A percentile compares a stretch with the other conserved stretches of the same genome.
These are phyloP conservation scores for Pistacia integerrima DNA, from an alignment of 345 rosid species.

Conservation along the genomic window DNA sequence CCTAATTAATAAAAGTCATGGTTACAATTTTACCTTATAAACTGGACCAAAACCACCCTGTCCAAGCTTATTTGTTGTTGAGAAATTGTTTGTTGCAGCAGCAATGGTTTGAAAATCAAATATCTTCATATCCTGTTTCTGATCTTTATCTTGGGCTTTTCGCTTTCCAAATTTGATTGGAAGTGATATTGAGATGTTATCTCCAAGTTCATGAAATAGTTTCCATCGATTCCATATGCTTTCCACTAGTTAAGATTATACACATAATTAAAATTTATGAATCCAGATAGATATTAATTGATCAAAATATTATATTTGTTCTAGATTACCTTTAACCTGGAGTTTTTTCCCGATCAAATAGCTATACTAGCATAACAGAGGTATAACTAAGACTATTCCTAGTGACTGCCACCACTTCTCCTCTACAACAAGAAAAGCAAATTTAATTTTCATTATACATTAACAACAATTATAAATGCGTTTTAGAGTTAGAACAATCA, in stretches of 20 bases:
- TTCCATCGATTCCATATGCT: neutral
- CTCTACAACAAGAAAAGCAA: neutral
- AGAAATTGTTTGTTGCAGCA: conserved; percentile 7
- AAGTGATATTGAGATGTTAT: neutral
- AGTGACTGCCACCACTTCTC: neutral
- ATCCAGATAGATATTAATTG: no score
- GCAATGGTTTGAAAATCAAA: conserved; percentile 12
- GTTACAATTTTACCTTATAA: neutral
- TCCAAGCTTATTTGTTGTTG: neutral
- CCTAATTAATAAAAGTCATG: neutral
- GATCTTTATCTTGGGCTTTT: neutral
- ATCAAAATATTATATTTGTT: no score
- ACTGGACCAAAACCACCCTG: neutral
- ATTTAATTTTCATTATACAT: neutral
- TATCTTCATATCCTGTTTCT: neutral
- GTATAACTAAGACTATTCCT: no score
- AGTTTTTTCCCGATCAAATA: neutral
- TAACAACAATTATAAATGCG: neutral
- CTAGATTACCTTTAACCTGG: neutral
- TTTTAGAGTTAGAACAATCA: neutral
- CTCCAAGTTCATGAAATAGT: neutral
- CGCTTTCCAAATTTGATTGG: neutral
- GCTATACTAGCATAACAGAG: no score
- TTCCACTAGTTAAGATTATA: neutral
- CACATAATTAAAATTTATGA: no score